phyloP scores from a whole-genome alignment of 2,329 filamentous ascomycete species.

The Claviceps africana region DNA sequence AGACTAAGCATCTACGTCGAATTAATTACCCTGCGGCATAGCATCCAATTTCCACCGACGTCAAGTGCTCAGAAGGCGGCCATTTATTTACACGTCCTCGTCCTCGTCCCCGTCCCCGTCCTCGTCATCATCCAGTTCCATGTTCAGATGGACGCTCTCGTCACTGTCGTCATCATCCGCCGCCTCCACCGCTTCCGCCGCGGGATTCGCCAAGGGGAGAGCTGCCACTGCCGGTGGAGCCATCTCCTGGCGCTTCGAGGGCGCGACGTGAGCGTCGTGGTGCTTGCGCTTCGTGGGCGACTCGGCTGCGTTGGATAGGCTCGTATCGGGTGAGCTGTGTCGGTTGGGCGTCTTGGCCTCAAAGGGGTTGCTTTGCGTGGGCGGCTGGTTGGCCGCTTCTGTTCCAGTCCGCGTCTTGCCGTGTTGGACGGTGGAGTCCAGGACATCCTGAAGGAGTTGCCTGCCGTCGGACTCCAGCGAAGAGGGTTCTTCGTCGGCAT shows the following conservation, averaged over 20 bases:
- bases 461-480: neutral
- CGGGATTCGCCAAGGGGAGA: constrained; percentile 9
- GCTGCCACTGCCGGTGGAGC: constrained; percentile 13
- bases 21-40: neutral
- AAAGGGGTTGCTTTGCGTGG: constrained; percentile 24
- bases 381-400: constrained; percentile 13
- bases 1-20: too few species aligned
- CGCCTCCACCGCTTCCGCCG: constrained; percentile 16
- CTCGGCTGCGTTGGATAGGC: constrained; percentile 9
- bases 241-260: constrained; percentile 27
- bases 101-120: constrained; percentile 32
- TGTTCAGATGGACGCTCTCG: constrained; percentile 44
- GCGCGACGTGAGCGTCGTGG: constrained; percentile 20
- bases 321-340: neutral
- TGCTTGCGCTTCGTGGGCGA: constrained; percentile 26
- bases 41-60: neutral
- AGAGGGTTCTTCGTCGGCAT: neutral
- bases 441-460: constrained; percentile 1
- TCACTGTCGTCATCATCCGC: constrained; percentile 31
- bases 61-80: too few species aligned
- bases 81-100: constrained; percentile 12
- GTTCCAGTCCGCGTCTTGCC: constrained; percentile 9
- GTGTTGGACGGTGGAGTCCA: constrained; percentile 11
- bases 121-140: constrained; percentile 41
- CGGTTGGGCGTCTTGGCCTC: constrained; percentile 11